Evolutionary conservation across 2,329 filamentous ascomycete species (phyloP), one percentile per base, ranked within the genome.

Genomic region (Chaetomiaceae sp.): DNA sequence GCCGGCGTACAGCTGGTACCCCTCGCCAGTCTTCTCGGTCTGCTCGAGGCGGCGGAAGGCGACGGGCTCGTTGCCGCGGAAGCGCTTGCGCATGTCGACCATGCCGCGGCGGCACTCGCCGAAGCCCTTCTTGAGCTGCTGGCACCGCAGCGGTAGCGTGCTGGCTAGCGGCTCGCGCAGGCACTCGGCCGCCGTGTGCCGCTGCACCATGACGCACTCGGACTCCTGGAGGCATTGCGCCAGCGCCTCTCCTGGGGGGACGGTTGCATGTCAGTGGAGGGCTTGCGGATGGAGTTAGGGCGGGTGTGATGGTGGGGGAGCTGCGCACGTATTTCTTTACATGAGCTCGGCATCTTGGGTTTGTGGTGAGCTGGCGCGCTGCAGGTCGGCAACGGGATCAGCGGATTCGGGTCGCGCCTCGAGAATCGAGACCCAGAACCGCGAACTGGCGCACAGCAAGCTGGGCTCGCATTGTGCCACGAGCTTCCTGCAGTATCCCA

Each of bases 71-170:
- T 97, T 97, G 48, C 93, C 93, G 46, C 93, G 81, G 69, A 98
- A 97, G 27, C 93, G 85, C 72, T 97, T 97, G 65, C 93, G 87
- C 93, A 98, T 98, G 66, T 98, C 93, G 58, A 97, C 86, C 81
- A 95, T 81, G 55, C 93, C 93, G 55, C 91, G 86, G 62, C 95
- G 94, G 78, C 93, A 98, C 64, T 96, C 88, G 65, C 88, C 86
- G 60, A 94, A 93, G 37, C 89, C 88, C 65, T 88, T 90, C 65
- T 91, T 88, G 50, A 98, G 78, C 68, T 96, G 91, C 64, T 91
- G 88, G 70, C 93, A 98, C 68, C 85, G 83, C 19, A 79, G 83
- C 17, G 93, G 91, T 12, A 98, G 81, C 6, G 83, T 84, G 53
- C 93, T 83, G 65, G 81, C 74, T 53, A 95, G 81, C 3, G 91